Percentiles rank a stretch among this genome's conserved stretches.
These are phyloP conservation scores for Penicillium chermesinum DNA, from an alignment of 495 filamentous ascomycete species.

Conservation along the genomic window DNA sequence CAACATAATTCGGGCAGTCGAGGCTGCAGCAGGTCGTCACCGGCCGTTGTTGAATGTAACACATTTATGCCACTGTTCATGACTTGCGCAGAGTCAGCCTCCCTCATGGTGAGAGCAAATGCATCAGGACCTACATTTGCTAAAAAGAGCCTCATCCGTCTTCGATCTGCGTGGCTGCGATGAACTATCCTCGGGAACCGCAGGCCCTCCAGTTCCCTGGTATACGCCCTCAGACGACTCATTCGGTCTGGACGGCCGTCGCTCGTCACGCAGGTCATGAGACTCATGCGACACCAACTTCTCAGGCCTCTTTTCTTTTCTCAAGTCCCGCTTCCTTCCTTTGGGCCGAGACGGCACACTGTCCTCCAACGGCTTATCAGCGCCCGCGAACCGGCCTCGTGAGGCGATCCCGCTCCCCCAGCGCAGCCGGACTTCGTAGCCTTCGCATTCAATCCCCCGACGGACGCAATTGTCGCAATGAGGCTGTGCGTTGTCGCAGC, in stretches of 20 bases:
- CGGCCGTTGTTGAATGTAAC: constrained; percentile 29
- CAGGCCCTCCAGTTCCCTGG: too few relatives aligned
- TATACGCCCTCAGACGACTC: not conserved
- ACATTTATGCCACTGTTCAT: constrained; percentile 27
- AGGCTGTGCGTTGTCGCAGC: constrained; percentile 29
- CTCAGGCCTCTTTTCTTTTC: constrained; percentile 15
- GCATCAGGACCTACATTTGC: constrained; percentile 30
- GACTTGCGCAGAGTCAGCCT: constrained; percentile 6
- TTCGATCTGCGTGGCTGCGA: too few relatives aligned
- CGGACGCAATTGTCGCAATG: constrained; percentile 22
- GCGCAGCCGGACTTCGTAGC: constrained; percentile 32
- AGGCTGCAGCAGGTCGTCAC: constrained; percentile 16
- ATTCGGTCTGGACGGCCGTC: not conserved
- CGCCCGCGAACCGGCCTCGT: constrained; percentile 31
- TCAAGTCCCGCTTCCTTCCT: constrained; percentile 29
- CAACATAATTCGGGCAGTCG: constrained; percentile 24
- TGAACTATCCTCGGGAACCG: too few relatives aligned
- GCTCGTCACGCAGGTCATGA: not conserved
- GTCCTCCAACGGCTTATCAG: constrained; percentile 27
- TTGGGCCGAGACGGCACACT: constrained; percentile 20
- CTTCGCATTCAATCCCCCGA: constrained; percentile 28
- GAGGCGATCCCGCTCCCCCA: constrained; percentile 37
- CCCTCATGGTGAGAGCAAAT: not conserved
- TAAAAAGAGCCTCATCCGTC: constrained; percentile 24
- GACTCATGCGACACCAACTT: not conserved